A percentile compares a stretch with the other conserved stretches of the same genome.
phyloP scores from a whole-genome alignment of 192 early-diverging fungal genomes.

The Backusella macrospora region DNA sequence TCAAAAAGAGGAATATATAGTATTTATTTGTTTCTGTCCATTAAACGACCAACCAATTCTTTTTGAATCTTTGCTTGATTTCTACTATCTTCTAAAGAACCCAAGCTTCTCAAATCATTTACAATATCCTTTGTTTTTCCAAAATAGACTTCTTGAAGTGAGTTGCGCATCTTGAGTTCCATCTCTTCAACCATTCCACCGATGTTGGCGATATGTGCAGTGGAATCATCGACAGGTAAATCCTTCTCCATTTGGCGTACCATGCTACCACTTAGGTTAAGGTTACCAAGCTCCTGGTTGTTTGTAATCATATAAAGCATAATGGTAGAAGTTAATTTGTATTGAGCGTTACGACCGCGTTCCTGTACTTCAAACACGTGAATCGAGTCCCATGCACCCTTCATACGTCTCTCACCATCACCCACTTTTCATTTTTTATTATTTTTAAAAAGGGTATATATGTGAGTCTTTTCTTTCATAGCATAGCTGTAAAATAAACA shows the following conservation, averaged over 20 bases:
- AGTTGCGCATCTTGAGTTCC: conserved; percentile 96
- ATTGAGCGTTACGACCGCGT: conserved; percentile 82
- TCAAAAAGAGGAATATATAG: not conserved
- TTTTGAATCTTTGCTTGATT: conserved; percentile 79
- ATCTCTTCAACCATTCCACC: conserved; percentile 98
- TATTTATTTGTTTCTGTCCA: conserved; percentile 40
- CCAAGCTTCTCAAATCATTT: conserved; percentile 84
- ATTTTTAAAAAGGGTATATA: not conserved
- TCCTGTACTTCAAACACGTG: conserved; percentile 94
- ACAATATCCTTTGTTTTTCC: conserved; percentile 97
- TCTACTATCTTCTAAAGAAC: conserved; percentile 73
- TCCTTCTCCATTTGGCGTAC: conserved; percentile 94
- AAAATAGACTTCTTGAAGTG: conserved; percentile 95
- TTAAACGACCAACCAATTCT: conserved; percentile 77
- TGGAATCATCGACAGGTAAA: conserved; percentile 69
- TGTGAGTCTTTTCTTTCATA: not conserved
- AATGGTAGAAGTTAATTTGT: conserved; percentile 96
- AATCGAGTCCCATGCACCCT: conserved; percentile 98
- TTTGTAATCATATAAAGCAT: conserved; percentile 90
- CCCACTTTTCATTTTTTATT: conserved; percentile 43
- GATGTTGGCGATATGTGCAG: conserved; percentile 89
- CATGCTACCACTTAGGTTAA: conserved; percentile 91
- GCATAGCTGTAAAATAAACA: not conserved
- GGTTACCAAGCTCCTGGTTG: conserved; percentile 62
- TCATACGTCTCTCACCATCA: conserved; percentile 68